phyloP scores from a whole-genome alignment of 2,329 filamentous ascomycete genomes.

The Myriosclerotinia duriaeana region DNA sequence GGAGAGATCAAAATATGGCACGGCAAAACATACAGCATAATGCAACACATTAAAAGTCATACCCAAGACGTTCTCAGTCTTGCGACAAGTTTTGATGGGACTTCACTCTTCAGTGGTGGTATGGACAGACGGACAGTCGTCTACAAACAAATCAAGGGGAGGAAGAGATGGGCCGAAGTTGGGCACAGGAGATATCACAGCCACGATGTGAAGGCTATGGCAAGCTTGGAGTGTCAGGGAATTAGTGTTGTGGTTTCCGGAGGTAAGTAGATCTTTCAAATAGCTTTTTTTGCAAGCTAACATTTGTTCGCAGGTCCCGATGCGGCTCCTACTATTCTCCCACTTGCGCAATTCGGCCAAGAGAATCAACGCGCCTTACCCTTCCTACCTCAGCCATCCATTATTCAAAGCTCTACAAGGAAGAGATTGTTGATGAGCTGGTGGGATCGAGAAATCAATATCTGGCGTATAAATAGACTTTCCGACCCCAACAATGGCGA shows the following conservation, averaged over 20 bases:
- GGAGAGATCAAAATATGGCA: constrained; percentile 94
- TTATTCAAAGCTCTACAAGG: constrained; percentile 69
- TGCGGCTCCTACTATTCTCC: constrained; percentile 77
- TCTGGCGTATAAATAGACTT: constrained; percentile 63
- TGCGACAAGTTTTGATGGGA: constrained; percentile 77
- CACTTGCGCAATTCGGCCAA: constrained; percentile 71
- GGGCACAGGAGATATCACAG: constrained; percentile 83
- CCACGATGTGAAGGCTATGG: constrained; percentile 94
- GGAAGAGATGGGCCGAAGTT: constrained; percentile 77
- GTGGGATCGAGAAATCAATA: constrained; percentile 84
- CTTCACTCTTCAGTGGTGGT: constrained; percentile 81
- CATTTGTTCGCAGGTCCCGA: constrained; percentile 67
- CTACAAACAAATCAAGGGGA: constrained; percentile 67
- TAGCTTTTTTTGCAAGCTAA: constrained; percentile 24
- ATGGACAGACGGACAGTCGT: constrained; percentile 86
- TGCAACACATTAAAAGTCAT: constrained; percentile 82
- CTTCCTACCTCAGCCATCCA: constrained; percentile 76
- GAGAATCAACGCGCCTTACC: constrained; percentile 82
- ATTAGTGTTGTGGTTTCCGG: constrained; percentile 89
- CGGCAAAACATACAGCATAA: constrained; percentile 84
- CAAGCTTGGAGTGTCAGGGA: constrained; percentile 78
- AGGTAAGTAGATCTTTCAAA: constrained; percentile 54
- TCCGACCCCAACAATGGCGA: constrained; percentile 33
- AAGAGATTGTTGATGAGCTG: constrained; percentile 81
- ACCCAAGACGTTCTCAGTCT: constrained; percentile 88